A percentile compares a stretch with the other conserved stretches of the same genome.
phyloP scores from a whole-genome alignment of 176 grass and related monocot species.

The Musa acuminata region DNA sequence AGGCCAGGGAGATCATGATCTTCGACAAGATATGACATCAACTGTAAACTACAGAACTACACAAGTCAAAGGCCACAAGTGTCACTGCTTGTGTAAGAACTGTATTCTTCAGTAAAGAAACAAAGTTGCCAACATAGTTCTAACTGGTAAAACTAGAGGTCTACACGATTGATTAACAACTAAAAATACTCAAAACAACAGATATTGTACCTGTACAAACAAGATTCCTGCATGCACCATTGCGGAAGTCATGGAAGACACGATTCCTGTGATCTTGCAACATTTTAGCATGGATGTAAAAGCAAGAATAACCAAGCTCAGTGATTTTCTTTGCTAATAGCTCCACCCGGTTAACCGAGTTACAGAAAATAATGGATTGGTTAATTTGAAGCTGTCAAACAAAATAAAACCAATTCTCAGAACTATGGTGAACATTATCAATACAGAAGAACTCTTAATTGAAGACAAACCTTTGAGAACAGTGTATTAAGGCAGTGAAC shows the following conservation, averaged over 20 bases:
- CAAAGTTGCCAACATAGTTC: too few species aligned
- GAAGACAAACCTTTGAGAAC: slow-evolving; percentile 18
- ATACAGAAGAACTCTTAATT: neutral
- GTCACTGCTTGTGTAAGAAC: too few species aligned
- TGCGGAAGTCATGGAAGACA: slow-evolving; percentile 21
- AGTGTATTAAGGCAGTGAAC: slow-evolving; percentile 20
- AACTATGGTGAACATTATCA: neutral
- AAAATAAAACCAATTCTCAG: neutral
- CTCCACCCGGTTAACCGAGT: slow-evolving; percentile 19
- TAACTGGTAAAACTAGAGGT: neutral
- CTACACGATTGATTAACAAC: neutral
- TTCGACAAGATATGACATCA: too few species aligned
- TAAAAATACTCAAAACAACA: neutral
- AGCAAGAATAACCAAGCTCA: slow-evolving; percentile 19
- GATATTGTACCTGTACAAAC: slow-evolving; percentile 15
- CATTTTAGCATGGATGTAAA: slow-evolving; percentile 24
- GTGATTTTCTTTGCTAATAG: slow-evolving; percentile 23
- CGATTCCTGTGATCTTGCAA: slow-evolving; percentile 22
- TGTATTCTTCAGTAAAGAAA: too few species aligned
- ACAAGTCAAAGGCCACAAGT: too few species aligned
- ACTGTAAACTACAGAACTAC: too few species aligned
- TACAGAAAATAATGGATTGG: slow-evolving; percentile 19
- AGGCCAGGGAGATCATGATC: too few species aligned
- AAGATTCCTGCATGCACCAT: slow-evolving; percentile 23
- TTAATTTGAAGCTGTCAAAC: slow-evolving; percentile 20